These are phyloP conservation scores for Arabidopsis thaliana DNA, from an alignment of 345 rosid species.

Conservation along the genomic window DNA sequence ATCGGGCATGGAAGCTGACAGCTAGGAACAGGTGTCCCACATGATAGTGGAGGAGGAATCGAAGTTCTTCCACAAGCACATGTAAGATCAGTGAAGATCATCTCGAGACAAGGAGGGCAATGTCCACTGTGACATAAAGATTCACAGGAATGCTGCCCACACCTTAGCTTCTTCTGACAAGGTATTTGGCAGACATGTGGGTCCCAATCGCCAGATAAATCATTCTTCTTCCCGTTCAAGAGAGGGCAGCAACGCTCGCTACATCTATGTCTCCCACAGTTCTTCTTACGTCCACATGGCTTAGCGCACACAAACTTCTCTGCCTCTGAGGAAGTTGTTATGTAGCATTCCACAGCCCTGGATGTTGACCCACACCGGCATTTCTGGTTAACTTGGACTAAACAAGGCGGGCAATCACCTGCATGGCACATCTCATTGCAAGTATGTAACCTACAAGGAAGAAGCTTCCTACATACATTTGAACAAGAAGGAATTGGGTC, in stretches of 20 bases:
- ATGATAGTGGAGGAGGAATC: slow-evolving; percentile 94
- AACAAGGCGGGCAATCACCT: slow-evolving; percentile 86
- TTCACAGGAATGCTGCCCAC: slow-evolving; percentile 92
- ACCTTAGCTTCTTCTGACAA: slow-evolving; percentile 91
- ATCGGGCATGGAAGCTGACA: slow-evolving; percentile 85
- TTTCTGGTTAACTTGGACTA: slow-evolving; percentile 66
- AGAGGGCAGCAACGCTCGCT: slow-evolving; percentile 95
- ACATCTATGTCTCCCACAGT: slow-evolving; percentile 91
- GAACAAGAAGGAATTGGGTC: slow-evolving; percentile 85
- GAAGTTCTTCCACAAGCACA: slow-evolving; percentile 95
- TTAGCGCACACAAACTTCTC: slow-evolving; percentile 75
- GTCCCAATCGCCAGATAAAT: slow-evolving; percentile 66
- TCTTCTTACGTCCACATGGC: slow-evolving; percentile 86
- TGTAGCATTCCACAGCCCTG: slow-evolving; percentile 74
- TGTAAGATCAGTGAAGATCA: slow-evolving; percentile 82
- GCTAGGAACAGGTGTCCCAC: slow-evolving; percentile 88
- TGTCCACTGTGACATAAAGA: slow-evolving; percentile 94
- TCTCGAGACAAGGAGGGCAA: slow-evolving; percentile 92
- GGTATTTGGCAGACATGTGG: slow-evolving; percentile 87
- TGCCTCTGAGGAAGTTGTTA: slow-evolving; percentile 52
- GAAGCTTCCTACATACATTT: slow-evolving; percentile 65
- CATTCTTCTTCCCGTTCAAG: slow-evolving; percentile 53
- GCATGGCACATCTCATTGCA: slow-evolving; percentile 83
- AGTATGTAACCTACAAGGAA: slow-evolving; percentile 70
- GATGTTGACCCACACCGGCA: slow-evolving; percentile 84